Evolutionary conservation across 176 grass and related monocot genomes (phyloP).

Genomic region (Secale cereale): DNA sequence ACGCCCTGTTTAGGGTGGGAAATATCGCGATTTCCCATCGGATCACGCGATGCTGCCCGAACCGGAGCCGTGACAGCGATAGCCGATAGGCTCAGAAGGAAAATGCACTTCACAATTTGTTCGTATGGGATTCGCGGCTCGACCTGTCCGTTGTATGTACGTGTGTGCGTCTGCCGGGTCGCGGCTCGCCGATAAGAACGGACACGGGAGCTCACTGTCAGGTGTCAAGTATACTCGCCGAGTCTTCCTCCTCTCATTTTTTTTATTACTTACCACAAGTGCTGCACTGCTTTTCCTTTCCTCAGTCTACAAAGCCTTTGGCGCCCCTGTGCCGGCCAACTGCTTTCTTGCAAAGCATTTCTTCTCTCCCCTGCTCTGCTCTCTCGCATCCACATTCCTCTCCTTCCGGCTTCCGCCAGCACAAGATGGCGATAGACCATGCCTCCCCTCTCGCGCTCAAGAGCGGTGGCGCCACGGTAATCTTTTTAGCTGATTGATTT

Average conservation of each 20-base stretch:
- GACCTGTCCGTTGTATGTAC: neutral
- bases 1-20: too few species aligned
- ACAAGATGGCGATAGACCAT: slow-evolving; percentile 60
- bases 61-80: neutral
- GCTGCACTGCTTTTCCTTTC: neutral
- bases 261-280: neutral
- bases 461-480: slow-evolving; percentile 48
- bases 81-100: neutral
- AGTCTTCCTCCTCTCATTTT: neutral
- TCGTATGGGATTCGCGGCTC: neutral
- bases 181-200: slow-evolving; percentile 43
- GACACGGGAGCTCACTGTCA: slow-evolving; percentile 13
- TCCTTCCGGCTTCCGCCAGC: neutral
- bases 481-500: too few species aligned
- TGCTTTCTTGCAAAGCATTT: slow-evolving; percentile 7
- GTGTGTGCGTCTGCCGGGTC: slow-evolving; percentile 13
- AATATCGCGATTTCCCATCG: neutral
- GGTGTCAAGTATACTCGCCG: neutral
- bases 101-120: neutral
- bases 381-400: neutral
- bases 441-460: slow-evolving; percentile 43
- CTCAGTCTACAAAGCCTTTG: slow-evolving; percentile 44
- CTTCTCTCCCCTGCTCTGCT: neutral
- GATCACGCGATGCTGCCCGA: neutral
- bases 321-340: neutral